Percentiles rank a stretch among this genome's conserved stretches.
phyloP scores from a whole-genome alignment of 2,329 filamentous ascomycete genomes.

The Thermothelomyces thermophilus region DNA sequence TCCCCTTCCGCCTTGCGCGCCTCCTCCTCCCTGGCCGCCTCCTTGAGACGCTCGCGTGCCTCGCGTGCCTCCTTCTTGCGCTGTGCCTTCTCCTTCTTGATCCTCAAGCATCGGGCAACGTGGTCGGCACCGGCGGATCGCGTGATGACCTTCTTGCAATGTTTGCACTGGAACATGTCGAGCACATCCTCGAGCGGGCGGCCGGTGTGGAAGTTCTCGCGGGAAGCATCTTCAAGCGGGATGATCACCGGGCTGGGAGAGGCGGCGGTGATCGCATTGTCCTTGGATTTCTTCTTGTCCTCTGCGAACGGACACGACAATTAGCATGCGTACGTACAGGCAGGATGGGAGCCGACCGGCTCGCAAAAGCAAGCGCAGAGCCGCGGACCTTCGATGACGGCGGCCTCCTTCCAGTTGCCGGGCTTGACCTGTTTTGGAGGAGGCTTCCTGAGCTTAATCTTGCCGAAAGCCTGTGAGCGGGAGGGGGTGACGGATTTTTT shows the following conservation, averaged over 20 bases:
- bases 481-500: slow-evolving; percentile 41
- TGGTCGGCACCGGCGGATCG: slow-evolving; percentile 70
- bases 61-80: slow-evolving; percentile 70
- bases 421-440: slow-evolving; percentile 57
- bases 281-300: slow-evolving; percentile 48
- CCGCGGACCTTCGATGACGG: slow-evolving; percentile 47
- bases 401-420: slow-evolving; percentile 67
- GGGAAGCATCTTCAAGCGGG: slow-evolving; percentile 66
- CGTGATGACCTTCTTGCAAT: slow-evolving; percentile 84
- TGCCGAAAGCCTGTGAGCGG: slow-evolving; percentile 35
- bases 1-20: slow-evolving; percentile 45
- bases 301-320: slow-evolving; percentile 31
- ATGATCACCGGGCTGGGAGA: slow-evolving; percentile 54
- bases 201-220: slow-evolving; percentile 74
- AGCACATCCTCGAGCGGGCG: slow-evolving; percentile 73
- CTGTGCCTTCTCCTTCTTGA: slow-evolving; percentile 76
- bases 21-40: slow-evolving; percentile 53
- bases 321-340: not conserved
- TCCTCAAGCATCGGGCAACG: slow-evolving; percentile 73
- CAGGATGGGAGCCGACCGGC: not conserved
- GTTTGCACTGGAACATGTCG: slow-evolving; percentile 81
- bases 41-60: slow-evolving; percentile 59
- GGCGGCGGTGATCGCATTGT: slow-evolving; percentile 36
- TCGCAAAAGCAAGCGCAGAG: not conserved
- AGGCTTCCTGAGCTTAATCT: slow-evolving; percentile 57